Evolutionary conservation across 2,329 filamentous ascomycete species (phyloP), one percentile per base, ranked within the genome.

Genomic region (Sclerotinia nivalis): DNA sequence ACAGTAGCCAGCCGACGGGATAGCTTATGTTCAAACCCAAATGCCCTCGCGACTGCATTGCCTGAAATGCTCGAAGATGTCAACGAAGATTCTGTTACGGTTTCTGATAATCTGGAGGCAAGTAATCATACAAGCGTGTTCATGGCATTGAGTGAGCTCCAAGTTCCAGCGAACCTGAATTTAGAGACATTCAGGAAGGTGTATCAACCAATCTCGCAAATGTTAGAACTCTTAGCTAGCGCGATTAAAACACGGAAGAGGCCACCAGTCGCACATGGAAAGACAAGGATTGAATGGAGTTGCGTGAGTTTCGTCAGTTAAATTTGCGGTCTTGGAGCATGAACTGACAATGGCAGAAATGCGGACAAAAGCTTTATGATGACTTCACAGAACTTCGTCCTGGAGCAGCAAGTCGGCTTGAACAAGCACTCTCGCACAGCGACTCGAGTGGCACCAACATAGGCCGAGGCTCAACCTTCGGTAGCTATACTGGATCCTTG

Each of bases 331-430:
- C n/a, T 28, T 5, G 3, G 31, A 37, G 18, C 49, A 13, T 20
- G 18, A 37, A 37, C 25, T 68, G 37, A 66, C 22, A 18, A 28
- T 9, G 10, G 22, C 10, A 73, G 72, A 73, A 68, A 69, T 73
- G 72, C 47, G 71, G 72, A 34, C 62, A 73, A 0, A 52, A 7
- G 4, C 54, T 73, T 25, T 66, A 62, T n/a, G 72, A 73, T 40
- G 71, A 73, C 50, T 73, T 72, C 50, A 68, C 55, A 3, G 72
- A 73, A 52, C 37, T 69, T 13, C 34, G 54, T 15, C 40, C 69
- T 28, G 71, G 72, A n/a, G 60, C 50, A 4, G 49, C 60, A 31
- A 37, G 66, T 6, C 47, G 28, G 43, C 43, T 69, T 10, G 52
- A 55, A 43, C 25, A 66, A 66, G 15, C 40, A n/a, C 60, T 65